Conservation (phyloP, 306 rosid genomes). For the Pachyrhizus erosus region DNA sequence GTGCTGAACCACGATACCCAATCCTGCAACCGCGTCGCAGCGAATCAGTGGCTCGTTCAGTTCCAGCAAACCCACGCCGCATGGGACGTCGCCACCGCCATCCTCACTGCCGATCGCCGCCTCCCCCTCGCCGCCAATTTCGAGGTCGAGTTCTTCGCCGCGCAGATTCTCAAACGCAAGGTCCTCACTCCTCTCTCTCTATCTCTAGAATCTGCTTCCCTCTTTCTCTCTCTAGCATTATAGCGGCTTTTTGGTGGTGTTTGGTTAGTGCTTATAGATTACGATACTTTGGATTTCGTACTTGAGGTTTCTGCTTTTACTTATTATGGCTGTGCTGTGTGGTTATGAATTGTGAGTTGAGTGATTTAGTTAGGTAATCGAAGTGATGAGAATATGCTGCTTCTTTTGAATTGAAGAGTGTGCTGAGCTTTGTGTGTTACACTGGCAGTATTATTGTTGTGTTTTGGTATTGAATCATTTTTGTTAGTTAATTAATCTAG, state of each 20-base stretch:
- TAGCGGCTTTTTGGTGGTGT: neutral
- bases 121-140: constrained; percentile 58
- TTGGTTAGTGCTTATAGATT: neutral
- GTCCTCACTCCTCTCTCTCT: constrained; percentile 37
- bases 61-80: constrained; percentile 96
- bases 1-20: constrained; percentile 89
- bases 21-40: constrained; percentile 98
- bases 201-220: neutral
- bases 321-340: neutral
- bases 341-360: neutral
- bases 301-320: neutral
- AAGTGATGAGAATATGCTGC: neutral
- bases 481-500: neutral
- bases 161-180: constrained; percentile 98
- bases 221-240: constrained; percentile 6
- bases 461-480: neutral
- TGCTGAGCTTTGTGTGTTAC: neutral
- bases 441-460: neutral
- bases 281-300: neutral
- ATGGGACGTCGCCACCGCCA: constrained; percentile 94
- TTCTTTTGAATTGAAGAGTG: neutral
- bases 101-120: constrained; percentile 73
- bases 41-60: constrained; percentile 98
- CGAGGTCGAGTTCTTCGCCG: constrained; percentile 97
- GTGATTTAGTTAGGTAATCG: neutral